Evolutionary conservation across 2,329 filamentous ascomycete species (phyloP).

Genomic region (Diaporthe longicolla): DNA sequence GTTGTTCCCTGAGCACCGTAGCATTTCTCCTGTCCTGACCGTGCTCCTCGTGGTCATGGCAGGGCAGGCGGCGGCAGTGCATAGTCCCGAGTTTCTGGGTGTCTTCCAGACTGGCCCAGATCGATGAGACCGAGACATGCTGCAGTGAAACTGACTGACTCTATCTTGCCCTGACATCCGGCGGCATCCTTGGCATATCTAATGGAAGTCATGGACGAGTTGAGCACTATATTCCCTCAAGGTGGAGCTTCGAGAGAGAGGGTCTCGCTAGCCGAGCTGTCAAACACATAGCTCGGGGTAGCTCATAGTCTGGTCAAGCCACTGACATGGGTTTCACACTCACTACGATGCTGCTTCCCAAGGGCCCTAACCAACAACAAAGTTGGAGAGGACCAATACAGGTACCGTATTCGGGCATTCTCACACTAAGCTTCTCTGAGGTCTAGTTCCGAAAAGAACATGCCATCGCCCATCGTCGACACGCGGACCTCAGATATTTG

Average conservation of each 20-base stretch:
- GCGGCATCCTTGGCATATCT: background rate
- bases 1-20: constrained; percentile 26
- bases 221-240: background rate
- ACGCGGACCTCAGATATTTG: constrained; percentile 12
- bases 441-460: background rate
- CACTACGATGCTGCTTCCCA: background rate
- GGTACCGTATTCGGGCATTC: background rate
- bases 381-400: background rate
- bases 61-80: constrained; percentile 30
- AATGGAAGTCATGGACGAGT: background rate
- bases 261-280: constrained; percentile 9
- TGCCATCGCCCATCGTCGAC: background rate
- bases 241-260: too few species aligned
- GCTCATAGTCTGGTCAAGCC: background rate
- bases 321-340: background rate
- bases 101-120: constrained; percentile 27
- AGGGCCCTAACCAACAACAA: background rate
- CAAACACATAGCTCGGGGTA: constrained; percentile 1
- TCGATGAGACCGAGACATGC: constrained; percentile 28
- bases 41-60: constrained; percentile 9
- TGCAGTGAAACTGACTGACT: constrained; percentile 29
- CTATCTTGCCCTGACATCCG: background rate
- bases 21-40: constrained; percentile 32
- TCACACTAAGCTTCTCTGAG: constrained; percentile 9
- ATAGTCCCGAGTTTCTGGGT: constrained; percentile 34